Base-by-base conservation (phyloP, 805 yeast genomes). In the Metschnikowia aberdeeniae region DNA sequence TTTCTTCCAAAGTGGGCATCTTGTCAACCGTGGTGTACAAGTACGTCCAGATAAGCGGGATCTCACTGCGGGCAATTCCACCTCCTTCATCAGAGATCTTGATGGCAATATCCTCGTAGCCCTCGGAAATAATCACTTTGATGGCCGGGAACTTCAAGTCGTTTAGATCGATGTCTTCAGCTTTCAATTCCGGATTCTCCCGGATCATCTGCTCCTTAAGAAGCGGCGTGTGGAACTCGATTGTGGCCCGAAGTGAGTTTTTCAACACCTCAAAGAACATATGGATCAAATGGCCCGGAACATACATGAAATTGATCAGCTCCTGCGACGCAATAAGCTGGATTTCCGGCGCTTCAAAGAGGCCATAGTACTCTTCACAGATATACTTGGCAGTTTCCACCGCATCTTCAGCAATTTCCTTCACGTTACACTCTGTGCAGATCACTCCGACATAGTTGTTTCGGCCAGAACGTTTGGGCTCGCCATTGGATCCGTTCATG, bases 1-100 rank as follows among this genome's bases (percentile, higher is more conserved):
- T 72, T 34, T 80, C 84, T 2, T 82, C 87, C 40, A 83, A 65
- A 19, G 72, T 75, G 0, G 92, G 92, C 5, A 85, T 77, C 42
- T 80, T 76, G 54, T 81, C 81, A 39, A 89, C 95, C 0, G 96
- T 86, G 3, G 97, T 89, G 67, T 89, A 89, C 63, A 89, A 75
- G 62, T 89, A 89, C 0, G 96, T 86, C 96, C 96, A 89, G 36
- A 89, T 86, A 51, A 86, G 72, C 3, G 95, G 93, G 12, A 86
- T 78, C 44, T 86, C 90, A 49, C 87, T 76, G 49, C 96, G 74
- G 2, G 96, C 86, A 49, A 89, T 88, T 19, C 96, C 97, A 27
- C 96, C 97, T 31, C 97, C 97, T 67, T 89, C 96, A 62, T 89
- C 97, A 26, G 90, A 82, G 50, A 89, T 82, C 63, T 89, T 89